A percentile compares a stretch with the other conserved stretches of the same genome.
phyloP scores from a whole-genome alignment of 139 green algal species.

The Micractinium conductrix region DNA sequence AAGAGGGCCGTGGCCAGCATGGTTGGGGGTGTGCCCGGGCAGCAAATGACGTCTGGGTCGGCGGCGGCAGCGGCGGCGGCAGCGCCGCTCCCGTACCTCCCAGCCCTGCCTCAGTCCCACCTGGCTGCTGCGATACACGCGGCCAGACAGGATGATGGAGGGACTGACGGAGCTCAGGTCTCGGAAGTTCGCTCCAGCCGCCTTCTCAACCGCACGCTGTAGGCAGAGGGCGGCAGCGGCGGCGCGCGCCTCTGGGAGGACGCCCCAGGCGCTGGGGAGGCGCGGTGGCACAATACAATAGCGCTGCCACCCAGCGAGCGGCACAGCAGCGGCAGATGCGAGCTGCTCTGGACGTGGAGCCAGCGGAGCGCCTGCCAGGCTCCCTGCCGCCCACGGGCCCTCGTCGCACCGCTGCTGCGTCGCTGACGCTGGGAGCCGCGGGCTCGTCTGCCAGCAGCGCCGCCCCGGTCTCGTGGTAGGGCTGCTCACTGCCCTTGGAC shows the following conservation, averaged over 20 bases:
- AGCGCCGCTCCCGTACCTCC: background rate
- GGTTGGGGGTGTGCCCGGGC: too few relatives aligned
- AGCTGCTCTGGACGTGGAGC: background rate
- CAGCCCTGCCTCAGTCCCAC: background rate
- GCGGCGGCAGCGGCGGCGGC: background rate
- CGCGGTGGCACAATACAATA: too few relatives aligned
- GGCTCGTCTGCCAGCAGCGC: background rate
- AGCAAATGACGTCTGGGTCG: too few relatives aligned
- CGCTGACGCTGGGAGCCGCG: background rate
- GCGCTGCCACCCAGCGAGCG: too few relatives aligned
- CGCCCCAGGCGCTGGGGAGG: too few relatives aligned
- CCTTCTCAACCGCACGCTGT: background rate
- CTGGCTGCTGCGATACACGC: conserved; percentile 34
- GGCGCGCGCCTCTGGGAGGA: background rate
- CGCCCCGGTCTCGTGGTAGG: background rate
- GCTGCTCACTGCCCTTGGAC: background rate
- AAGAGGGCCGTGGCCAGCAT: too few relatives aligned
- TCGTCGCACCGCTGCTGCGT: background rate
- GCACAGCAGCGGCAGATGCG: background rate
- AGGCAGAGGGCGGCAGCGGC: background rate
- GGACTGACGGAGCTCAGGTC: conserved; percentile 1
- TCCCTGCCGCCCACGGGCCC: background rate
- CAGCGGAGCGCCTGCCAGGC: background rate
- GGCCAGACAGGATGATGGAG: conserved; percentile 8
- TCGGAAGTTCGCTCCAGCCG: conserved; percentile 10